phyloP scores from a whole-genome alignment of 2,329 filamentous ascomycete genomes.

The Gremmenia infestans region DNA sequence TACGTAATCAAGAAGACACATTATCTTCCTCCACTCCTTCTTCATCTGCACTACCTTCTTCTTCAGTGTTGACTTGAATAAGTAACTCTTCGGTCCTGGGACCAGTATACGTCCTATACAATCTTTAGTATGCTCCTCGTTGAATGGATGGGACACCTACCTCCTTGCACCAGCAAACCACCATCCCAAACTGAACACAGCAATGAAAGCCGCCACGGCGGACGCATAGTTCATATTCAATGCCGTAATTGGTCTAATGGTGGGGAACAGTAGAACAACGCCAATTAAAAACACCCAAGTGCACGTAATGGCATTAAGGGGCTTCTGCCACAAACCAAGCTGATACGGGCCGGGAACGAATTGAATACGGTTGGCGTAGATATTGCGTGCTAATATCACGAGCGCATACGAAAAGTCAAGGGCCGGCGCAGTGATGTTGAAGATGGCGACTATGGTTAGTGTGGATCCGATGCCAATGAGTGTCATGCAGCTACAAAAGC shows the following conservation, averaged over 20 bases:
- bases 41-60: background rate
- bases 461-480: slow-evolving; percentile 47
- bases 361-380: slow-evolving; percentile 19
- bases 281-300: slow-evolving; percentile 59
- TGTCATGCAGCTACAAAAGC: slow-evolving; percentile 48
- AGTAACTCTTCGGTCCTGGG: slow-evolving; percentile 49
- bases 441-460: slow-evolving; percentile 47
- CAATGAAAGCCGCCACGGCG: slow-evolving; percentile 42
- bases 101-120: slow-evolving; percentile 43
- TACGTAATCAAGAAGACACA: background rate
- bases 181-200: slow-evolving; percentile 45
- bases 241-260: slow-evolving; percentile 40
- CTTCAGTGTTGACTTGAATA: slow-evolving; percentile 1
- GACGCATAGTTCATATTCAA: slow-evolving; percentile 49
- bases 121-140: background rate
- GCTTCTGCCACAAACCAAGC: slow-evolving; percentile 49
- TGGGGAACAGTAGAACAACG: slow-evolving; percentile 52
- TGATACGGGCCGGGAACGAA: slow-evolving; percentile 46
- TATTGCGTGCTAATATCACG: slow-evolving; percentile 48
- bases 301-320: slow-evolving; percentile 52
- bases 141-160: slow-evolving; percentile 5
- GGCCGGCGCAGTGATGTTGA: slow-evolving; percentile 47
- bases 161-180: slow-evolving; percentile 35
- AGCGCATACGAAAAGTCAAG: slow-evolving; percentile 52
- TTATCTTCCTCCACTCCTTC: background rate